phyloP scores from a whole-genome alignment of 805 yeast genomes.

The Myxozyma sirexii region DNA sequence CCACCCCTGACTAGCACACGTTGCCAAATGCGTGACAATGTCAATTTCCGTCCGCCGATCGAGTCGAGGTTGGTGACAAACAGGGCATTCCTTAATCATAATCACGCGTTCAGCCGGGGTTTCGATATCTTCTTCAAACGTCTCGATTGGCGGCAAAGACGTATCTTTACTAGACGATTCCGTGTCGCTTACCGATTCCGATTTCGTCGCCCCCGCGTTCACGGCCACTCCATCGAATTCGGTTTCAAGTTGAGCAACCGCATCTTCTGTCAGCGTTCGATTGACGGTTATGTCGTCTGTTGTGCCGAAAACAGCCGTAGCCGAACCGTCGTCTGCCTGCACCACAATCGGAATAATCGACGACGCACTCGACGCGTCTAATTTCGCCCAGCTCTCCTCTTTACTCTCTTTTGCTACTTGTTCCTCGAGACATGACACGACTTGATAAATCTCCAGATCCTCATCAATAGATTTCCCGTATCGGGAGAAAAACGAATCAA shows the following conservation, averaged over 20 bases:
- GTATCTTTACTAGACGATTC: not conserved
- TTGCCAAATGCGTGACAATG: conserved; percentile 81
- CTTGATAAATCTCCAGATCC: conserved; percentile 55
- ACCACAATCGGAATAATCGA: conserved; percentile 1
- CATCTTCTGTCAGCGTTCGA: not conserved
- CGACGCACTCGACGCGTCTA: not conserved
- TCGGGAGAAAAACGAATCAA: conserved; percentile 37
- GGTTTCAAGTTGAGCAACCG: not conserved
- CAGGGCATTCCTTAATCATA: conserved; percentile 73
- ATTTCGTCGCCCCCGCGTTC: not conserved
- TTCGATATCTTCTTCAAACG: conserved; percentile 15
- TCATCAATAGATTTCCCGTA: conserved; percentile 44
- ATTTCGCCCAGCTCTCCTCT: not conserved
- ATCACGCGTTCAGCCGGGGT: conserved; percentile 50
- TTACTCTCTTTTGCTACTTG: conserved; percentile 39
- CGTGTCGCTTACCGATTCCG: not conserved
- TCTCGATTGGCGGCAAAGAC: not conserved
- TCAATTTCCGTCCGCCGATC: conserved; percentile 60
- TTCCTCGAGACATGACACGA: conserved; percentile 54
- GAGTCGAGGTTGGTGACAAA: conserved; percentile 67
- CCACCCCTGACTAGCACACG: conserved; percentile 81
- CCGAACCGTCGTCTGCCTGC: not conserved
- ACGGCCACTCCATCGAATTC: not conserved
- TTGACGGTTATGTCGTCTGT: not conserved
- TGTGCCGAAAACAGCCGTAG: not conserved